Percentiles rank a stretch among this genome's conserved stretches.
These are phyloP conservation scores for Phytophthora sp. DNA, from an alignment of 352 stramenopile species.

Conservation along the genomic window DNA sequence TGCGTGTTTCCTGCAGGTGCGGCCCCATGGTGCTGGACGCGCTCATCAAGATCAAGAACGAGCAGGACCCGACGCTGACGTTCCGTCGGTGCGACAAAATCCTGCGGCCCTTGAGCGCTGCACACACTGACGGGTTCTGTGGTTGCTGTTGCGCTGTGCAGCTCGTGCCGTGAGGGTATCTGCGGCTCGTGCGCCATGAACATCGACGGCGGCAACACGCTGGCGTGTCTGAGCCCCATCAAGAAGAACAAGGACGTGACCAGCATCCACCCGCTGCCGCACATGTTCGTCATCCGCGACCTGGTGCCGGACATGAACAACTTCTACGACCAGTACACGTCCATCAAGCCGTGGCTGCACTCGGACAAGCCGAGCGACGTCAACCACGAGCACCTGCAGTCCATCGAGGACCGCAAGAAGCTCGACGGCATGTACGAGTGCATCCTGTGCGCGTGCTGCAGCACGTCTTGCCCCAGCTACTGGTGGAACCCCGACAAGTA, in stretches of 20 bases:
- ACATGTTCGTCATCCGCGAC: slow-evolving; percentile 99
- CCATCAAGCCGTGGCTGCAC: slow-evolving; percentile 99
- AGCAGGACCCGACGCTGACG: slow-evolving; percentile 98
- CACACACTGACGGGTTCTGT: slow-evolving; percentile 4
- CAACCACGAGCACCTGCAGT: slow-evolving; percentile 90
- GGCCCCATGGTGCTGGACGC: slow-evolving; percentile 99
- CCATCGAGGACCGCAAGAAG: slow-evolving; percentile 98
- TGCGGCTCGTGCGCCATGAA: slow-evolving; percentile 99
- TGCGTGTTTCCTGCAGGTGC: slow-evolving; percentile 59
- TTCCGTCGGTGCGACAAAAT: slow-evolving; percentile 90
- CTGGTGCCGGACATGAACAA: slow-evolving; percentile 99
- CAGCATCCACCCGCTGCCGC: slow-evolving; percentile 99
- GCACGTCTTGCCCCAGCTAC: slow-evolving; percentile 98
- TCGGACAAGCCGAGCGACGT: slow-evolving; percentile 88
- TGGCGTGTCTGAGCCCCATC: slow-evolving; percentile 98
- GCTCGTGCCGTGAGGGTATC: slow-evolving; percentile 98
- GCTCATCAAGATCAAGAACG: slow-evolving; percentile 99
- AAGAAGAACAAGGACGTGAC: slow-evolving; percentile 92
- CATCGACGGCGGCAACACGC: slow-evolving; percentile 98
- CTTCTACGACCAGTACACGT: slow-evolving; percentile 98
- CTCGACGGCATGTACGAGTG: slow-evolving; percentile 99
- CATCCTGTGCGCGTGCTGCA: slow-evolving; percentile 99
- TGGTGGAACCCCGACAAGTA: slow-evolving; percentile 99
- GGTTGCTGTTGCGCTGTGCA: slow-evolving; percentile 26
- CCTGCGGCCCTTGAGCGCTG: too few species aligned